Percentiles rank a stretch among this genome's conserved stretches.
phyloP scores from a whole-genome alignment of 2,329 filamentous ascomycete genomes.

The Cucurbitaria berberidis region DNA sequence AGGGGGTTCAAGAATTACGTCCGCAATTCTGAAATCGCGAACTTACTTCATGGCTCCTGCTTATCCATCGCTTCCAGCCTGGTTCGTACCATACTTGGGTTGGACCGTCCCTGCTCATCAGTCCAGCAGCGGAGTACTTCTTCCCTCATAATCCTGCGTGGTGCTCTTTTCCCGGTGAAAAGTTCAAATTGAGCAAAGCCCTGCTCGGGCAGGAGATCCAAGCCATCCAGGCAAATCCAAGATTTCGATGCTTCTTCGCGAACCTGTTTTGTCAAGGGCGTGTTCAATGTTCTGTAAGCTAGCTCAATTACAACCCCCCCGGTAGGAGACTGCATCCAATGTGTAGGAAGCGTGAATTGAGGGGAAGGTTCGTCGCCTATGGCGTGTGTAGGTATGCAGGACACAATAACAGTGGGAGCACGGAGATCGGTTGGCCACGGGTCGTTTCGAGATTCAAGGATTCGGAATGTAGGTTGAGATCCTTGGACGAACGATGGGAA shows the following conservation, averaged over 20 bases:
- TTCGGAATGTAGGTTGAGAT: conserved; percentile 57
- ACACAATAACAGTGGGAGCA: conserved; percentile 74
- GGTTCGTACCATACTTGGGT: conserved; percentile 35
- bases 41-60: conserved; percentile 38
- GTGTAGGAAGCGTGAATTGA: conserved; percentile 70
- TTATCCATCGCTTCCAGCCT: conserved; percentile 40
- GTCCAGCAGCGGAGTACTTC: conserved; percentile 57
- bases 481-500: conserved; percentile 30
- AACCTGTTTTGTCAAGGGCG: conserved; percentile 72
- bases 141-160: conserved; percentile 71
- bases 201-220: conserved; percentile 78
- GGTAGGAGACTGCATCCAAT: conserved; percentile 74
- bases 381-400: conserved; percentile 74
- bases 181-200: conserved; percentile 81
- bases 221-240: conserved; percentile 77
- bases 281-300: conserved; percentile 74
- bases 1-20: too few relatives aligned
- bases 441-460: conserved; percentile 64
- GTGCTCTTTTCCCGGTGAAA: conserved; percentile 75
- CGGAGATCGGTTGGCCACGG: conserved; percentile 68
- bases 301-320: conserved; percentile 78
- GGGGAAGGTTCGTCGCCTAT: conserved; percentile 68
- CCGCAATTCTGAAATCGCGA: background rate
- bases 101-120: conserved; percentile 32
- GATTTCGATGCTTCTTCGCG: conserved; percentile 64